A percentile compares a stretch with the other conserved stretches of the same genome.
These are phyloP conservation scores for Penicillium digitatum DNA, from an alignment of 2,329 filamentous ascomycete species.

Conservation along the genomic window DNA sequence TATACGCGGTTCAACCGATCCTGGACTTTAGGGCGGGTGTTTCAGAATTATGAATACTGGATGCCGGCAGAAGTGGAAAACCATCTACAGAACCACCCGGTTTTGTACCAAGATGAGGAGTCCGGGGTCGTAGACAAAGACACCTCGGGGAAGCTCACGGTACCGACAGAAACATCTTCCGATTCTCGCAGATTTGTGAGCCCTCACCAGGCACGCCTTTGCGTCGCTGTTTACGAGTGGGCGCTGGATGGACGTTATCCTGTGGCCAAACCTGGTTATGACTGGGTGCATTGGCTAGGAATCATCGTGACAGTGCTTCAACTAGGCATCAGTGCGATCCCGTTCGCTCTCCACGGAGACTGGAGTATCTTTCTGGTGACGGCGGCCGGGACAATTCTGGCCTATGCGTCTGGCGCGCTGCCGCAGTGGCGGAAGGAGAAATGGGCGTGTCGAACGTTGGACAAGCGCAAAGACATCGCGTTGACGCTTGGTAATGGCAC, in stretches of 20 bases:
- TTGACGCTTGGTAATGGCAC: slow-evolving; percentile 44
- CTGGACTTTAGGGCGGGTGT: slow-evolving; percentile 45
- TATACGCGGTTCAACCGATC: slow-evolving; percentile 39
- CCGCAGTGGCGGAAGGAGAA: slow-evolving; percentile 47
- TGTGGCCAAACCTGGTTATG: background rate
- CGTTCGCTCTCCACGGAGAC: slow-evolving; percentile 30
- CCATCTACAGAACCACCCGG: slow-evolving; percentile 3
- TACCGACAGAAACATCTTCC: background rate
- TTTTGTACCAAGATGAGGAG: background rate
- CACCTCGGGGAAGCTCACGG: slow-evolving; percentile 7
- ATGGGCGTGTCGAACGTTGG: slow-evolving; percentile 36
- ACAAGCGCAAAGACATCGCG: slow-evolving; percentile 28
- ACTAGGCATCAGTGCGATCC: slow-evolving; percentile 36
- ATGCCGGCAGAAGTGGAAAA: slow-evolving; percentile 1
- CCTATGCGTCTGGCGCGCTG: slow-evolving; percentile 34
- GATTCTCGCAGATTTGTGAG: background rate
- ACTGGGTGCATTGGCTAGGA: slow-evolving; percentile 22
- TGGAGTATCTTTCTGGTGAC: slow-evolving; percentile 45
- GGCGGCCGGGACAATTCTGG: slow-evolving; percentile 36
- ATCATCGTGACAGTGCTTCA: slow-evolving; percentile 22
- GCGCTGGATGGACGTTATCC: background rate
- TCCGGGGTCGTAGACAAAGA: background rate
- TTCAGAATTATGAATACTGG: slow-evolving; percentile 42
- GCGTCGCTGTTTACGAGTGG: slow-evolving; percentile 18
- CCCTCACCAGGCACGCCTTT: background rate